Evolutionary conservation across 2,329 filamentous ascomycete species (phyloP).

Genomic region (Neophaeococcomyces aloes): DNA sequence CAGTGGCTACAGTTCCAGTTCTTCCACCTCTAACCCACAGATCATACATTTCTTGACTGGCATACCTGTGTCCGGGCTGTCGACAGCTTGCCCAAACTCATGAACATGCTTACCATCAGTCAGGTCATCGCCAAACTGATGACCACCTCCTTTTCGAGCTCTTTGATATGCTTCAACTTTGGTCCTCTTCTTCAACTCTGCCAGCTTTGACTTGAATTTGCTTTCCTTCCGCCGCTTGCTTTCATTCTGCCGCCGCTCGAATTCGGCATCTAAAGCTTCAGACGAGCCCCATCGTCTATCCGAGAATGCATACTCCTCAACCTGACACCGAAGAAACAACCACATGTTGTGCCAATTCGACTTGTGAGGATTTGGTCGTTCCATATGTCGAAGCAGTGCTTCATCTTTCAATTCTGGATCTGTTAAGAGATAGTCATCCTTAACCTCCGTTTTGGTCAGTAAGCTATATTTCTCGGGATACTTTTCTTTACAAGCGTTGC

Average conservation of each 20-base stretch:
- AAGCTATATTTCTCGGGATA: constrained; percentile 86
- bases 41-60: constrained; percentile 61
- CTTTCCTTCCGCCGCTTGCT: constrained; percentile 79
- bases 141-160: constrained; percentile 45
- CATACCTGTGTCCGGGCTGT: constrained; percentile 46
- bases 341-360: constrained; percentile 98
- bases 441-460: constrained; percentile 91
- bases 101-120: constrained; percentile 68
- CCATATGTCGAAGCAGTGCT: constrained; percentile 75
- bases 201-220: constrained; percentile 81
- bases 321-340: constrained; percentile 84
- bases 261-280: constrained; percentile 79
- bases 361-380: constrained; percentile 88
- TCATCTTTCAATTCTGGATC: constrained; percentile 87
- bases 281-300: constrained; percentile 79
- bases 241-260: constrained; percentile 63
- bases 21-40: constrained; percentile 59
- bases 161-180: constrained; percentile 79
- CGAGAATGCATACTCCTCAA: constrained; percentile 83
- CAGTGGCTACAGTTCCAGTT: constrained; percentile 53
- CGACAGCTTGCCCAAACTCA: constrained; percentile 59
- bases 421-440: constrained; percentile 88
- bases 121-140: constrained; percentile 66
- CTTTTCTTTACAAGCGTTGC: constrained; percentile 77
- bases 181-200: constrained; percentile 87